These are phyloP conservation scores for Colletotrichum caudatum DNA, from an alignment of 2,329 filamentous ascomycete genomes.

Conservation along the genomic window DNA sequence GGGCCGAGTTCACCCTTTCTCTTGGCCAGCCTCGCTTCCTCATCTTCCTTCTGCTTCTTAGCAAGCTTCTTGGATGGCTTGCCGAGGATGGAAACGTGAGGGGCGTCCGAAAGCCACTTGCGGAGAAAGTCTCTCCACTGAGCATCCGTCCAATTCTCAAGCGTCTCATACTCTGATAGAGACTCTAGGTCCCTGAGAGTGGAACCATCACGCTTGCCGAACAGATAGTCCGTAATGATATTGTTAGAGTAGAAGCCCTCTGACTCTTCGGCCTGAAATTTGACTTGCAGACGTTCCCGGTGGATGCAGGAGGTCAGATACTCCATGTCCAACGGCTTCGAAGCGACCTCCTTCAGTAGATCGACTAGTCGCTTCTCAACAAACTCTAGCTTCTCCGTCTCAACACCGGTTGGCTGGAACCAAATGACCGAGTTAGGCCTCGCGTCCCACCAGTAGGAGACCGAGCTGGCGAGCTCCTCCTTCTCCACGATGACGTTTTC, in stretches of 20 bases:
- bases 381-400: constrained; percentile 83
- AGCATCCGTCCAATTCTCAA: constrained; percentile 84
- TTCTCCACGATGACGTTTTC: constrained; percentile 94
- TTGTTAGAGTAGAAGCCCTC: constrained; percentile 85
- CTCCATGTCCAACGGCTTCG: constrained; percentile 85
- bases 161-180: constrained; percentile 71
- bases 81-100: constrained; percentile 89
- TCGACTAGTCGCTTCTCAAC: constrained; percentile 90
- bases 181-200: constrained; percentile 72
- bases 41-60: constrained; percentile 83
- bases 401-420: constrained; percentile 88
- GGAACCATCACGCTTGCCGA: constrained; percentile 86
- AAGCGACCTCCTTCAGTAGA: constrained; percentile 83
- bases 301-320: constrained; percentile 91
- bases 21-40: constrained; percentile 81
- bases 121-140: constrained; percentile 87
- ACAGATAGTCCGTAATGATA: constrained; percentile 93
- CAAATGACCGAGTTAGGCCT: constrained; percentile 86
- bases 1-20: constrained; percentile 83
- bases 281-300: constrained; percentile 83
- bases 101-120: constrained; percentile 86
- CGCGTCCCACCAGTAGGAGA: constrained; percentile 82
- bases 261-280: constrained; percentile 85
- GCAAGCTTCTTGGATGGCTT: constrained; percentile 86
- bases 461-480: constrained; percentile 89